Percentiles rank a stretch among this genome's conserved stretches.
Evolutionary conservation across 2,329 filamentous ascomycete genomes (phyloP).

Genomic region (Sporothrix luriei): DNA sequence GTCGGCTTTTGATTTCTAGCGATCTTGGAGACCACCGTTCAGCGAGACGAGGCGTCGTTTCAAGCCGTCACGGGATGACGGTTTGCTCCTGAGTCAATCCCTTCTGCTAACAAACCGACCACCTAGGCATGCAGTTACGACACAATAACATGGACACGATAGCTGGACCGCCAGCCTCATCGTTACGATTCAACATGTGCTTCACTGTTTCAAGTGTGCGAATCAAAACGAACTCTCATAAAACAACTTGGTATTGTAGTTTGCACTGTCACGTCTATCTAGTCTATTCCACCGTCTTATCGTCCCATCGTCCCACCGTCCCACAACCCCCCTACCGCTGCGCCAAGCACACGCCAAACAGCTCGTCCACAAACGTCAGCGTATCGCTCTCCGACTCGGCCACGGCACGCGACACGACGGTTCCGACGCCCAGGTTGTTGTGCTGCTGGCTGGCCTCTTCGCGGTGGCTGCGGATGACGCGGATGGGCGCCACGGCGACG

Average conservation of each 20-base stretch:
- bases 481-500: slow-evolving; percentile 24
- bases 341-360: slow-evolving; percentile 28
- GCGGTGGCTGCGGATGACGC: slow-evolving; percentile 25
- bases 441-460: slow-evolving; percentile 21
- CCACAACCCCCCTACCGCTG: slow-evolving; percentile 23
- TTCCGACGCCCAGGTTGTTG: slow-evolving; percentile 27
- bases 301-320: too few species aligned
- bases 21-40: too few species aligned
- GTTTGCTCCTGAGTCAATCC: too few species aligned
- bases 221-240: not conserved
- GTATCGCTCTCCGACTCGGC: slow-evolving; percentile 25
- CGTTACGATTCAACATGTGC: too few species aligned
- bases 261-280: not conserved
- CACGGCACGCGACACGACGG: slow-evolving; percentile 24
- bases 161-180: too few species aligned
- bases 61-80: too few species aligned
- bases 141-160: not conserved
- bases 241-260: slow-evolving; percentile 19
- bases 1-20: too few species aligned
- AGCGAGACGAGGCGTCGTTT: too few species aligned
- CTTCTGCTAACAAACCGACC: too few species aligned
- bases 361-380: slow-evolving; percentile 30
- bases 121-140: not conserved
- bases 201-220: not conserved
- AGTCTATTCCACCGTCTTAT: too few species aligned